phyloP scores from a whole-genome alignment of 768 basidiomycete genomes.

The Boletus pseudopeckii region DNA sequence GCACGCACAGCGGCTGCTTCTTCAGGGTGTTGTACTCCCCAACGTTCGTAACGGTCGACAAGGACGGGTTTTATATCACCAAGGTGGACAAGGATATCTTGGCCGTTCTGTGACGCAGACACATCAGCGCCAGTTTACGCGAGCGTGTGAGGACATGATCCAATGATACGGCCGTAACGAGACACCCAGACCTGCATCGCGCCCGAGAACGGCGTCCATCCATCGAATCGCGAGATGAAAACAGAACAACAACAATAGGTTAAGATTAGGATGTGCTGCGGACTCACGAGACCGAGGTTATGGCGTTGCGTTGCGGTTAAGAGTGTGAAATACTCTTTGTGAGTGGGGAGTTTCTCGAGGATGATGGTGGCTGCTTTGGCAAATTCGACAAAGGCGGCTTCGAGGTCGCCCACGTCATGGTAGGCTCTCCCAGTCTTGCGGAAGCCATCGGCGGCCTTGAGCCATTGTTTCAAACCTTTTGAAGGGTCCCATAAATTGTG shows the following conservation, averaged over 20 bases:
- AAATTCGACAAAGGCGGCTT: constrained; percentile 67
- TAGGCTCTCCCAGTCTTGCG: constrained; percentile 52
- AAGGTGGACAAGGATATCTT: constrained; percentile 67
- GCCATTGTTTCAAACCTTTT: constrained; percentile 61
- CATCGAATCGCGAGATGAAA: constrained; percentile 4
- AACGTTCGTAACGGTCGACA: constrained; percentile 61
- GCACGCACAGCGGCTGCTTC: constrained; percentile 25
- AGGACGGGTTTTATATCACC: constrained; percentile 61
- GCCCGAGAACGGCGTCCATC: neutral
- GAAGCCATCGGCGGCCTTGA: constrained; percentile 61
- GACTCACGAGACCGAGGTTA: constrained; percentile 68
- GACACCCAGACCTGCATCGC: neutral
- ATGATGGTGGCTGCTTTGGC: constrained; percentile 76
- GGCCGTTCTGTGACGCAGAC: constrained; percentile 54
- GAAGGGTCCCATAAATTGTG: constrained; percentile 54
- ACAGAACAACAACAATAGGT: neutral
- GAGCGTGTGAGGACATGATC: neutral
- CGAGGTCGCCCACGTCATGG: constrained; percentile 52
- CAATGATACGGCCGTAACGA: neutral
- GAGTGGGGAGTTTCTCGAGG: constrained; percentile 72
- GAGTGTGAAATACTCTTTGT: constrained; percentile 58
- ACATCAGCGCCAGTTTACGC: constrained; percentile 14
- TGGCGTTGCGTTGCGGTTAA: constrained; percentile 57
- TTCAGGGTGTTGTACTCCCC: constrained; percentile 46
- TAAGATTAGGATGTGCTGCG: constrained; percentile 11